These are phyloP conservation scores for Lachancea lanzarotensis DNA, from an alignment of 805 yeast species.

Conservation along the genomic window DNA sequence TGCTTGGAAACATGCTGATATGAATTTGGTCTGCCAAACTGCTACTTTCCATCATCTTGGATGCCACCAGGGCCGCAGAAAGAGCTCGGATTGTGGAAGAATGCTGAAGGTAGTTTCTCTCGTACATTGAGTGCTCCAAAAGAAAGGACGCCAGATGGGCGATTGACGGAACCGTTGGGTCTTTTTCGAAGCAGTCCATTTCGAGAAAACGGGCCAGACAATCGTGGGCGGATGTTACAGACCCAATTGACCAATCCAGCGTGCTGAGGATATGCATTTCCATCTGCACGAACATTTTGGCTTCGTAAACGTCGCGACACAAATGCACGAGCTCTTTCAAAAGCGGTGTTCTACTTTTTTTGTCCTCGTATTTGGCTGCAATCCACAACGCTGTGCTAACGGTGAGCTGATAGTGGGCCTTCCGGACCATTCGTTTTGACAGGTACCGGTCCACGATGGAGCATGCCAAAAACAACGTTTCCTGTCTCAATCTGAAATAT, in stretches of 20 bases:
- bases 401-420: slow-evolving; percentile 76
- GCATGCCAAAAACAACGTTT: slow-evolving; percentile 59
- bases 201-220: slow-evolving; percentile 12
- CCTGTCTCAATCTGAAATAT: slow-evolving; percentile 53
- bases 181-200: neutral
- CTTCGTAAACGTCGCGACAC: slow-evolving; percentile 60
- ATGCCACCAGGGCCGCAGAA: slow-evolving; percentile 46
- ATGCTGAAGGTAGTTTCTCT: slow-evolving; percentile 41
- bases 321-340: slow-evolving; percentile 56
- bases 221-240: slow-evolving; percentile 17
- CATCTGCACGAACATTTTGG: slow-evolving; percentile 66
- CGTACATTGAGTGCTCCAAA: slow-evolving; percentile 48
- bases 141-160: slow-evolving; percentile 40
- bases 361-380: slow-evolving; percentile 70
- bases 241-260: slow-evolving; percentile 51
- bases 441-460: slow-evolving; percentile 79
- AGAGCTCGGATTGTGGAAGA: slow-evolving; percentile 43
- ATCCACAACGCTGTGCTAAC: slow-evolving; percentile 86
- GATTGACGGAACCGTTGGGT: neutral
- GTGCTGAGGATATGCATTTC: slow-evolving; percentile 69
- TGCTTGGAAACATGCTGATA: neutral
- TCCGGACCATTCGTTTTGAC: slow-evolving; percentile 68
- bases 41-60: slow-evolving; percentile 37
- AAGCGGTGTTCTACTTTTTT: slow-evolving; percentile 59
- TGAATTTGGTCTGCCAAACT: slow-evolving; percentile 1